Evolutionary conservation across 2,329 filamentous ascomycete species (phyloP), one percentile per base, ranked within the genome.

Genomic region (Colletotrichum coccodes): DNA sequence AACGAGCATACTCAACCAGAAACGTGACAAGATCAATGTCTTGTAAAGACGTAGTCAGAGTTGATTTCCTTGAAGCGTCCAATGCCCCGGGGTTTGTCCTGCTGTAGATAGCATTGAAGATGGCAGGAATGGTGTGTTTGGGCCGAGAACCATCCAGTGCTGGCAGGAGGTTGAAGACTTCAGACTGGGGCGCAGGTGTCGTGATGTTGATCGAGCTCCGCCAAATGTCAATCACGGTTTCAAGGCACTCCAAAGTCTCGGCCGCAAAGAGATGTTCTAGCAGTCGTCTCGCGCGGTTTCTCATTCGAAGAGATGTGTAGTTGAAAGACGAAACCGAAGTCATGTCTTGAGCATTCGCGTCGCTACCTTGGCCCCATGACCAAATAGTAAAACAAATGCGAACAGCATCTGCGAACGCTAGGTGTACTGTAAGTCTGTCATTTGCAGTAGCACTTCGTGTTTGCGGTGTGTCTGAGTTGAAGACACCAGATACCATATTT

Each of bases 361-460:
- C 90, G 32, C 84, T 84, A 3, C 87, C 87, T 75, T 91, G 89
- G 6, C 92, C 94, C 95, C 96, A 99, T 0, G 93, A 93, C 96
- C 97, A 99, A 60, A 99, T 97, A 14, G 86, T 90, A 77, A 97
- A 97, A 79, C 95, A 97, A 57, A 97, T 93, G 28, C 94, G 90
- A 67, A 98, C 94, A 1, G 95, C 94, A 78, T 99, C 97, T 79
- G 98, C 95, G 77, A 99, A 97, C 12, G 95, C 97, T n/a, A 99
- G 85, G 49, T 98, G 86, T 23, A 99, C 95, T 0, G 96, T 98
- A 26, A 99, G 85, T 52, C 95, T 90, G 74, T 96, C 95, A 75
- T 98, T 99, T 9, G 95, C 94, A n/a, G 93, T 94, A 8, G 91
- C 90, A 68, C 91, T 94, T 56, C 94, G 90, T n/a, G 90, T 87